These are phyloP conservation scores for Leishmania martiniquensis DNA, from an alignment of 208 protist genomes.

Conservation along the genomic window DNA sequence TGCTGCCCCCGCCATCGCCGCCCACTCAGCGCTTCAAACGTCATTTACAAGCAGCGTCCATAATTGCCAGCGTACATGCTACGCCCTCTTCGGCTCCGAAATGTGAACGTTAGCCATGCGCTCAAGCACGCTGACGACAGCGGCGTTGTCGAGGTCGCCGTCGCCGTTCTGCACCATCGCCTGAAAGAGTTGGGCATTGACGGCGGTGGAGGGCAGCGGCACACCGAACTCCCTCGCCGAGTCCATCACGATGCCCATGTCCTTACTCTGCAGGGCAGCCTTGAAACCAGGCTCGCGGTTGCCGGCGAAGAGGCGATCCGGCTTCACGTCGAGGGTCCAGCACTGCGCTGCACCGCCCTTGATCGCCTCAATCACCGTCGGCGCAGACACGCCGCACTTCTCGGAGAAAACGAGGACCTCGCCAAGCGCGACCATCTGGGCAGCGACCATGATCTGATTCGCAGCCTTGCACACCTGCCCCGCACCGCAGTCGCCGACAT, in stretches of 20 bases:
- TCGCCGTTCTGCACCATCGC: slow-evolving; percentile 89
- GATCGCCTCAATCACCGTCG: slow-evolving; percentile 87
- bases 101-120: slow-evolving; percentile 83
- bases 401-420: slow-evolving; percentile 95
- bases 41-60: not conserved
- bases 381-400: slow-evolving; percentile 88
- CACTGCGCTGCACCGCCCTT: slow-evolving; percentile 93
- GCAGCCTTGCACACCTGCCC: slow-evolving; percentile 97
- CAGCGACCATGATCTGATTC: slow-evolving; percentile 96
- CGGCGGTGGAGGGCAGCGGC: slow-evolving; percentile 87
- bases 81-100: slow-evolving; percentile 66
- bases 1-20: not conserved
- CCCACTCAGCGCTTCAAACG: not conserved
- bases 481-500: slow-evolving; percentile 84
- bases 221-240: slow-evolving; percentile 88
- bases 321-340: slow-evolving; percentile 93
- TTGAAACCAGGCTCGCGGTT: slow-evolving; percentile 96
- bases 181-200: slow-evolving; percentile 93
- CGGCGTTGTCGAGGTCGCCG: slow-evolving; percentile 93
- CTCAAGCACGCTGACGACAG: slow-evolving; percentile 94
- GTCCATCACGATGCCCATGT: slow-evolving; percentile 93
- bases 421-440: slow-evolving; percentile 94
- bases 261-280: slow-evolving; percentile 95
- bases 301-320: slow-evolving; percentile 90
- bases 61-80: not conserved